Base-by-base conservation (phyloP, 2,329 filamentous ascomycete genomes). In the Thermomyces lanuginosus region DNA sequence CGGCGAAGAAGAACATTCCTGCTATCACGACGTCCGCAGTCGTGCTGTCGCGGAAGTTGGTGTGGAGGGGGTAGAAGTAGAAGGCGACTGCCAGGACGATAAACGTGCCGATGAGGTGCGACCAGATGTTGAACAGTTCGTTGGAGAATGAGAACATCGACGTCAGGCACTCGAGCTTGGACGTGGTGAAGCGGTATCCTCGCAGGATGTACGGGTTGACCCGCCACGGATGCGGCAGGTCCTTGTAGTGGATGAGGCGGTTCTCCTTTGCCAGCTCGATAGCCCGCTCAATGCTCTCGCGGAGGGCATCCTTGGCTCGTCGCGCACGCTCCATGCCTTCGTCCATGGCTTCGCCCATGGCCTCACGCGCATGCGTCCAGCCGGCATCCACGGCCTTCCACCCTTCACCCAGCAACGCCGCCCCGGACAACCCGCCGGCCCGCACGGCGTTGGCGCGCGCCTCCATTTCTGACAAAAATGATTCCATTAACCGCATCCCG, bases 41-140 rank as follows among this genome's bases (percentile, higher is more conserved):
- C 32, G 79, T 82, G 53, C 81, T 91, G 35, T 81, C 63, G 24
- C 70, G 72, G 58, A 95, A 98, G 50, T 91, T 86, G 44, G 72
- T 65, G 38, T 79, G 84, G 26, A 73, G 72, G 0, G 89, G 89
- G 53, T 98, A 98, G 53, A 92, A 91, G 60, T 92, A 92, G 41
- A 98, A 86, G 30, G 89, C 89, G 22, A 95, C 67, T 8, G 82
- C 64, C 19, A 95, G 66, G 24, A 98, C 79, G 35, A 93, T 63
- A 16, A 95, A 46, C n/a, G 95, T 66, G 10, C 89, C 89, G 16
- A 98, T 66, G 8, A 77, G 71, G 49, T 98, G 89, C 2, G 84
- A 86, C 89, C 89, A 98, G 46, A 98, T 98, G 56, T 98, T 98
- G 60, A 95, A 76, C 21, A 77, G 69, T 56, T 98, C 89, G 55